A percentile compares a stretch with the other conserved stretches of the same genome.
These are phyloP conservation scores for Thelonectria discophora DNA, from an alignment of 2,329 filamentous ascomycete genomes.

Conservation along the genomic window DNA sequence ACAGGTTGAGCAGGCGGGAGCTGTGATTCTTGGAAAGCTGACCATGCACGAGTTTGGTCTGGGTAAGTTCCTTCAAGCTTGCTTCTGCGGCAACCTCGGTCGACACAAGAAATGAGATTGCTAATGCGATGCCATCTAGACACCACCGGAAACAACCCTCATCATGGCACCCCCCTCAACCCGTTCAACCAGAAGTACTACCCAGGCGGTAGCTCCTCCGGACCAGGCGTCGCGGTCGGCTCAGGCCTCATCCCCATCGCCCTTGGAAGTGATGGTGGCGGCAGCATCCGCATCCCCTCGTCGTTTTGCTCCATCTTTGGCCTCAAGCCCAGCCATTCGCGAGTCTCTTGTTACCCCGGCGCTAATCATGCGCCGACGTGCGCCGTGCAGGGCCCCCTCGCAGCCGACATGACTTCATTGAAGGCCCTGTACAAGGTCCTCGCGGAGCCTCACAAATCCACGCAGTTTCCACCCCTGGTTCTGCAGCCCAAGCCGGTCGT, in stretches of 20 bases:
- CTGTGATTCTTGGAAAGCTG: conserved; percentile 74
- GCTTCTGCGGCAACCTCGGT: neutral
- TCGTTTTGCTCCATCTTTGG: conserved; percentile 79
- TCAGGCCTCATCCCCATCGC: conserved; percentile 76
- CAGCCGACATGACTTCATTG: conserved; percentile 72
- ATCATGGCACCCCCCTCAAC: conserved; percentile 77
- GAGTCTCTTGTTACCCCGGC: conserved; percentile 70
- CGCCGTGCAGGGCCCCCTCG: conserved; percentile 73
- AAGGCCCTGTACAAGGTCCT: conserved; percentile 72
- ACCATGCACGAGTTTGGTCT: conserved; percentile 82
- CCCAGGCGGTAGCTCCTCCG: conserved; percentile 79
- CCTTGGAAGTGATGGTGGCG: conserved; percentile 77
- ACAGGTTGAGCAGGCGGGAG: conserved; percentile 75
- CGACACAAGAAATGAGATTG: neutral
- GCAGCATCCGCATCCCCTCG: conserved; percentile 77
- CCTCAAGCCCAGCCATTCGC: conserved; percentile 74
- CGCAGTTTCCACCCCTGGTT: conserved; percentile 60
- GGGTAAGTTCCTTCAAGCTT: conserved; percentile 53
- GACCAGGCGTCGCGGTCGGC: conserved; percentile 75
- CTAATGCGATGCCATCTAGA: conserved; percentile 53
- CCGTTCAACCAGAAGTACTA: conserved; percentile 79
- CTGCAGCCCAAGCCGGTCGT: conserved; percentile 34
- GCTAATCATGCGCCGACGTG: conserved; percentile 67
- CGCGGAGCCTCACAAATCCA: conserved; percentile 68
- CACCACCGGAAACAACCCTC: conserved; percentile 79